A percentile compares a stretch with the other conserved stretches of the same genome.
Evolutionary conservation across 176 grass and related monocot species (phyloP).

Genomic region (Tuctoria greenei): DNA sequence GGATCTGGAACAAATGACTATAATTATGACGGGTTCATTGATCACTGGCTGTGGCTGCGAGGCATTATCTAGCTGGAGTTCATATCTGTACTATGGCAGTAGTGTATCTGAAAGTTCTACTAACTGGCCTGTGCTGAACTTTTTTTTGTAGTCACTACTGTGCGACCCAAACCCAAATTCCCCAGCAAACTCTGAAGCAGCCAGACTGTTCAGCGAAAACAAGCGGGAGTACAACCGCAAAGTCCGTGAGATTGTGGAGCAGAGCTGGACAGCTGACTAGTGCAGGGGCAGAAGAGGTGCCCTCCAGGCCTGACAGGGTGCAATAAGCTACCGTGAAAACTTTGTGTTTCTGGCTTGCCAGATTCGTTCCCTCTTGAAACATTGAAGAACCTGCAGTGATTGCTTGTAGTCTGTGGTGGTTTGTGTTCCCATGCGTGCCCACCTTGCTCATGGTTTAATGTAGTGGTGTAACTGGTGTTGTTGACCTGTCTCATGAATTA

Average conservation of each 20-base stretch:
- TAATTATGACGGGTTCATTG: conserved; percentile 7
- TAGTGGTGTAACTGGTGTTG: conserved; percentile 18
- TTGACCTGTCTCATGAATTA: conserved; percentile 26
- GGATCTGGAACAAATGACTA: not conserved
- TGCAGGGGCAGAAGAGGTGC: not conserved
- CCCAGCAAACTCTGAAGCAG: conserved; percentile 91
- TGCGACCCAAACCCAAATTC: conserved; percentile 96
- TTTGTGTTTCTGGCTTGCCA: conserved; percentile 35
- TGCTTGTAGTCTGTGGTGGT: conserved; percentile 41
- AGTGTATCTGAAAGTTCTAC: not conserved
- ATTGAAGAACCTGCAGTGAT: conserved; percentile 42
- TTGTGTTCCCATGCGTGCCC: conserved; percentile 13
- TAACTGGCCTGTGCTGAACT: not conserved
- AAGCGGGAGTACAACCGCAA: conserved; percentile 97
- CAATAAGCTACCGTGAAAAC: conserved; percentile 37
- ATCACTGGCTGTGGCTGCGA: not conserved
- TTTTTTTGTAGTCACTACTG: conserved; percentile 73
- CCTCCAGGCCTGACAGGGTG: conserved; percentile 19
- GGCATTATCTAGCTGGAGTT: not conserved
- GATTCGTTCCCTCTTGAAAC: conserved; percentile 34
- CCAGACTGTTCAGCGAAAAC: conserved; percentile 91
- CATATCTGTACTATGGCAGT: not conserved
- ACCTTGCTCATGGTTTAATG: conserved; percentile 32
- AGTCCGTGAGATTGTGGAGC: conserved; percentile 87
- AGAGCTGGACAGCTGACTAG: conserved; percentile 98